Conservation (phyloP, 352 stramenopile species). For the Blastocystis sp. region DNA sequence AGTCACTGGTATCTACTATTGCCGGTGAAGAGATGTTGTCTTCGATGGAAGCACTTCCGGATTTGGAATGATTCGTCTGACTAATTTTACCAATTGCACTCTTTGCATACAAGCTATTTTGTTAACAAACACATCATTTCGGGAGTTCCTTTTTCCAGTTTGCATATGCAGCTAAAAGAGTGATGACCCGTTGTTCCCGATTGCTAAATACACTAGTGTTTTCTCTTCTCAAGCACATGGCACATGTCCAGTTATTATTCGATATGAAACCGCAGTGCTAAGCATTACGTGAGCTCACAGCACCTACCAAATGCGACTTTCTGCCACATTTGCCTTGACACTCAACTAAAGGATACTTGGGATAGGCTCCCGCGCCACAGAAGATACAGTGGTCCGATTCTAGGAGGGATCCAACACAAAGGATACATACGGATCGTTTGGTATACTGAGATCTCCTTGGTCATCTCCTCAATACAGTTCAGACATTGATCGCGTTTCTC, state of each 20-base stretch:
- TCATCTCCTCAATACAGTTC: not conserved
- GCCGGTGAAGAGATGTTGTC: too few species aligned
- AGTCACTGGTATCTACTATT: too few species aligned
- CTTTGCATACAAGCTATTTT: too few species aligned
- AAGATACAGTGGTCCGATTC: constrained; percentile 9
- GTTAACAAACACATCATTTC: too few species aligned
- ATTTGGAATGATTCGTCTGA: too few species aligned
- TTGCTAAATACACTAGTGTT: too few species aligned
- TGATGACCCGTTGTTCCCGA: too few species aligned
- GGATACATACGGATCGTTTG: not conserved
- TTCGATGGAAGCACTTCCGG: too few species aligned
- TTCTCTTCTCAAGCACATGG: not conserved
- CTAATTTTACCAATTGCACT: too few species aligned
- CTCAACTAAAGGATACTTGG: constrained; percentile 6
- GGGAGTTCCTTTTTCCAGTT: too few species aligned
- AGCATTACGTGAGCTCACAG: not conserved
- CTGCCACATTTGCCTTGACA: constrained; percentile 1
- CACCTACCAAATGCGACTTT: not conserved
- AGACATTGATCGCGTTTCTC: not conserved
- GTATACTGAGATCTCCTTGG: not conserved
- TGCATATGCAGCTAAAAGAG: too few species aligned
- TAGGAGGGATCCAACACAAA: not conserved
- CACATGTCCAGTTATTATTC: not conserved
- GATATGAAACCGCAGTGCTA: not conserved
- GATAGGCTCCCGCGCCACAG: not conserved